Conservation (phyloP, 2,329 filamentous ascomycete genomes). For the Trichoderma koningiopsis region DNA sequence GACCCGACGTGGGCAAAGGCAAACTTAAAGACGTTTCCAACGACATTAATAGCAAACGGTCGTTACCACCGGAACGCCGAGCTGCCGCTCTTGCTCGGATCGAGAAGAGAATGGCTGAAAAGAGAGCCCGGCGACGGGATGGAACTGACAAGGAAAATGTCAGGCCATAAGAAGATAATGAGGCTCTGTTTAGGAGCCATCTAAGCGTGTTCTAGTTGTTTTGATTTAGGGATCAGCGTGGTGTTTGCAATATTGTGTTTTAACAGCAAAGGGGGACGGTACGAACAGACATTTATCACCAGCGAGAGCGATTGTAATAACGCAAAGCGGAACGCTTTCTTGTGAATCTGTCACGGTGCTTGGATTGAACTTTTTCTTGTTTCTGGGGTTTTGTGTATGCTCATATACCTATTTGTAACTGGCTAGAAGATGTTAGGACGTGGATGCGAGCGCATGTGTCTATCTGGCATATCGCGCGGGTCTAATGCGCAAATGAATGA, state of each 20-base stretch:
- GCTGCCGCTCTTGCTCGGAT: constrained; percentile 59
- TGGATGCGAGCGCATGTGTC: not conserved
- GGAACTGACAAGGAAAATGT: constrained; percentile 56
- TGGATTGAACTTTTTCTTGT: not conserved
- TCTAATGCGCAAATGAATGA: constrained; percentile 8
- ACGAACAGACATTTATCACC: not conserved
- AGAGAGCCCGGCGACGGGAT: constrained; percentile 41
- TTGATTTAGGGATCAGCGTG: constrained; percentile 28
- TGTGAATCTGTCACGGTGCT: constrained; percentile 8
- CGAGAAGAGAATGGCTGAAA: constrained; percentile 56
- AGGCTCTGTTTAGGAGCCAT: not conserved
- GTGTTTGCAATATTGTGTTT: constrained; percentile 28
- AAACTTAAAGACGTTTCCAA: constrained; percentile 31
- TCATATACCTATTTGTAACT: constrained; percentile 18
- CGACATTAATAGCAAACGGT: constrained; percentile 41
- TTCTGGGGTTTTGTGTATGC: not conserved
- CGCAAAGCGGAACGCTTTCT: constrained; percentile 7
- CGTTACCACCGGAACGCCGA: constrained; percentile 53
- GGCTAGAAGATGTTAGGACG: not conserved
- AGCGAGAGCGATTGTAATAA: constrained; percentile 1
- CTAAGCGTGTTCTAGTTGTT: constrained; percentile 6
- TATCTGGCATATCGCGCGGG: constrained; percentile 4
- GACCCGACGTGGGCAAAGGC: constrained; percentile 35
- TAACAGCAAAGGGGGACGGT: not conserved
- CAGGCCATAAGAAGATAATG: constrained; percentile 36